Evolutionary conservation across 192 early-diverging fungal species (phyloP), one percentile per base, ranked within the genome.

Genomic region (Coemansia sp.): DNA sequence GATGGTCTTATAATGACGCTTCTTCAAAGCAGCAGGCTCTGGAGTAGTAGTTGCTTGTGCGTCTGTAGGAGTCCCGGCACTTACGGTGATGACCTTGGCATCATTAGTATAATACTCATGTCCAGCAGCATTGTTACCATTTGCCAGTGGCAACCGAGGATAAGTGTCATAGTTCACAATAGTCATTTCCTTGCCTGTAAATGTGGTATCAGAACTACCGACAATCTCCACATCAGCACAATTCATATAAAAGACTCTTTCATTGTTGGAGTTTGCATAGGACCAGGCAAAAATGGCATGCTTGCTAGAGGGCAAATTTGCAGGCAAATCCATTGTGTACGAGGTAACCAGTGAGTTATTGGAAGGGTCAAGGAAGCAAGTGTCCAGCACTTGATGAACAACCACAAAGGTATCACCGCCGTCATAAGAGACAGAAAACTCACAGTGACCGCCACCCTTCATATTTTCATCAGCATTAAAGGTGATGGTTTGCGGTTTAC

Each of bases 351-450:
- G 59, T 15, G 26, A 36, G 38, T 59, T 28, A n/a, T 39, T 11
- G 30, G 50, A 0, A 36, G 11, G 23, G 41, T 56, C n/a, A n/a
- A 65, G 43, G 54, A 82, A 66, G 53, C 80, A 81, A 16, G 59
- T 39, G 10, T 72, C 40, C n/a, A 81, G 49, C 15, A 59, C 52
- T 16, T 75, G 67, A 41, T 84, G 70, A 16, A 88, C 39, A 3
- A 84, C 84, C 1, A 77, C 83, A 61, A 80, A 86, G 19, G 79
- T 83, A 18, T 78, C 59, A 16, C 80, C 86, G 21, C 51, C 47
- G 39, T 88, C 87, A 38, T 81, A 84, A 0, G 86, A 87, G 4
- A 87, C 59, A 0, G 85, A 79, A 55, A 84, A 86, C 57, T 88
- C 78, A 19, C 86, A 87, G 44, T 87, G 83, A 2, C 87, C 87